phyloP scores from a whole-genome alignment of 2,329 filamentous ascomycete genomes.

The Lizonia empirigonia region DNA sequence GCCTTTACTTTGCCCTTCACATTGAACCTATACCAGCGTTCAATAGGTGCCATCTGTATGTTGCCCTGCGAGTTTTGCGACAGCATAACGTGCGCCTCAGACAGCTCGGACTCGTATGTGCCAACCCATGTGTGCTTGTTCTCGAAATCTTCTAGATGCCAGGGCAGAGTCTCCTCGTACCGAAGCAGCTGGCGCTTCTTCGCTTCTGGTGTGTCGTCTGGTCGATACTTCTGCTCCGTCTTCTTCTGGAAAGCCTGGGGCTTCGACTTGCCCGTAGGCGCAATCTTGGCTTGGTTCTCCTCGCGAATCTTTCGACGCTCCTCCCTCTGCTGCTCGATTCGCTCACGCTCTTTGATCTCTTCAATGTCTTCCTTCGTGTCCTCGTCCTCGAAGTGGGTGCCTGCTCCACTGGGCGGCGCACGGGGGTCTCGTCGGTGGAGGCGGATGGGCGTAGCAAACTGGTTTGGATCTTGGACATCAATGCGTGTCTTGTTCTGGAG shows the following conservation, averaged over 20 bases:
- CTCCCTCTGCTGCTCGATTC: slow-evolving; percentile 64
- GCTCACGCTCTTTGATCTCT: slow-evolving; percentile 70
- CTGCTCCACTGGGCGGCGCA: slow-evolving; percentile 61
- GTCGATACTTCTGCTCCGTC: slow-evolving; percentile 81
- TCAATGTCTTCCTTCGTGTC: slow-evolving; percentile 66
- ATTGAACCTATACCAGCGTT: slow-evolving; percentile 93
- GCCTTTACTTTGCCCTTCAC: slow-evolving; percentile 76
- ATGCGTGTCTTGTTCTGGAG: slow-evolving; percentile 67
- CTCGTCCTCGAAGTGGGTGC: slow-evolving; percentile 53
- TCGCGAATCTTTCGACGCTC: slow-evolving; percentile 86
- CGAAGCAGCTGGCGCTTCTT: slow-evolving; percentile 67
- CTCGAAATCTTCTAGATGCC: slow-evolving; percentile 96
- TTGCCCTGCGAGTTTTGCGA: slow-evolving; percentile 62
- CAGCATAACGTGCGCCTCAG: slow-evolving; percentile 78
- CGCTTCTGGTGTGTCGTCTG: slow-evolving; percentile 77
- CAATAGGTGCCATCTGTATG: slow-evolving; percentile 86
- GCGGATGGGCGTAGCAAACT: slow-evolving; percentile 87
- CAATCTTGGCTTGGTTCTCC: slow-evolving; percentile 89
- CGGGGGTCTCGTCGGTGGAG: slow-evolving; percentile 84
- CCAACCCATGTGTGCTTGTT: slow-evolving; percentile 94
- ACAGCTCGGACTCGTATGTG: slow-evolving; percentile 86
- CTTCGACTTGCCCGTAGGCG: slow-evolving; percentile 75
- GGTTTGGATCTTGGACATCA: slow-evolving; percentile 74
- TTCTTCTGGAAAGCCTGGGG: slow-evolving; percentile 73
- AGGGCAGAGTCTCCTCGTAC: slow-evolving; percentile 94